A percentile compares a stretch with the other conserved stretches of the same genome.
Conservation (phyloP, 352 stramenopile species). For the Pythium apleroticum region DNA sequence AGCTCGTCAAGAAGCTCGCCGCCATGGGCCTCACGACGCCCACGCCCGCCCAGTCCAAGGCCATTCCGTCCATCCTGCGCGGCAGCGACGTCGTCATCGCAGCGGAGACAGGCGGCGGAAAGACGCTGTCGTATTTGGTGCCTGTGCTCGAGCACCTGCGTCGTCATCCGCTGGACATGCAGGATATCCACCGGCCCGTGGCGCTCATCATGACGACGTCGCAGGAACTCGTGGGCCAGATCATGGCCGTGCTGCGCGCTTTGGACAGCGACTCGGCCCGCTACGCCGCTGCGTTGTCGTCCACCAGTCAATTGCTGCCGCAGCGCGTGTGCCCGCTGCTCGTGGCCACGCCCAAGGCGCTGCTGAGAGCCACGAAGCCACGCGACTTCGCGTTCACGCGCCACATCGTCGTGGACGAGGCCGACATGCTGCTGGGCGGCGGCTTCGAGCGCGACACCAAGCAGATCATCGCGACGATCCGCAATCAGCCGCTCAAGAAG, state of each 20-base stretch:
- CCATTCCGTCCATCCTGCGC: conserved; percentile 57
- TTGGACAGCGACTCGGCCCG: conserved; percentile 42
- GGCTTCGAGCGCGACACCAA: conserved; percentile 81
- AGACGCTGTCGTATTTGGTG: conserved; percentile 96
- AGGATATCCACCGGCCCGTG: conserved; percentile 46
- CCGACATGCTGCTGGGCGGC: conserved; percentile 76
- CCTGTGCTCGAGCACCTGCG: conserved; percentile 81
- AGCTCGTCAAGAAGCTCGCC: conserved; percentile 38
- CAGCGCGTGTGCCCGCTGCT: conserved; percentile 48
- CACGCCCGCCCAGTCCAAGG: conserved; percentile 49
- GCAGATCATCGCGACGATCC: conserved; percentile 77
- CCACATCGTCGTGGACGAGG: conserved; percentile 76
- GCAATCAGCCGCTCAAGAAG: conserved; percentile 64
- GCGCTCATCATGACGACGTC: conserved; percentile 85
- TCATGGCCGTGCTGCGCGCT: conserved; percentile 45
- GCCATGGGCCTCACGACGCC: conserved; percentile 41
- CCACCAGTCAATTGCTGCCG: conserved; percentile 47
- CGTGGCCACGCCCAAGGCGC: conserved; percentile 59
- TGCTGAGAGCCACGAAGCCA: conserved; percentile 63
- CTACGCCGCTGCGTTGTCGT: conserved; percentile 48
- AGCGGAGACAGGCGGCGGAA: conserved; percentile 93
- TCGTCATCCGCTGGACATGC: conserved; percentile 32
- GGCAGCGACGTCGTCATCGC: conserved; percentile 89
- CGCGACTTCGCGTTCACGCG: conserved; percentile 76
- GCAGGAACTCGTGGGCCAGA: conserved; percentile 83